Conservation (phyloP, 768 basidiomycete genomes). For the Amanita pallidorosea region DNA sequence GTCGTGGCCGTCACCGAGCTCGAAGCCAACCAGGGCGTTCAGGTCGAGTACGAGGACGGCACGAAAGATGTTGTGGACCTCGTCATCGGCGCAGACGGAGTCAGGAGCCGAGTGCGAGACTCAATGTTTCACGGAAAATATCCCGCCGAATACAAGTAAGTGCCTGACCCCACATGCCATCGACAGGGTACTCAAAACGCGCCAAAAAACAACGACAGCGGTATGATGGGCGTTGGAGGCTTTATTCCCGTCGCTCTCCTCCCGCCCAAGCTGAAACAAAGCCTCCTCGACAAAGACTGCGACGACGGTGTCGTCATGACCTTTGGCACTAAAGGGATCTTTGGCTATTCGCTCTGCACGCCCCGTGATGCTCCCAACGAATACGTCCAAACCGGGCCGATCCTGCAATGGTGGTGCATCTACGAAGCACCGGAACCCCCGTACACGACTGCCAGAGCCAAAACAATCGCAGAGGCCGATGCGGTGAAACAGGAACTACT, state of each 20-base stretch:
- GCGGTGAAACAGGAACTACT: slow-evolving; percentile 19
- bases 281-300: slow-evolving; percentile 10
- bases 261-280: slow-evolving; percentile 15
- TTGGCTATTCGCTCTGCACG: slow-evolving; percentile 22
- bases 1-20: slow-evolving; percentile 1
- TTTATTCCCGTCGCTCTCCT: slow-evolving; percentile 22
- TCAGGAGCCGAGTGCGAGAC: slow-evolving; percentile 3
- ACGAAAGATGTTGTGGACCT: slow-evolving; percentile 1
- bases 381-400: slow-evolving; percentile 1
- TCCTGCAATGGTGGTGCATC: slow-evolving; percentile 31
- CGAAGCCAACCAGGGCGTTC: neutral
- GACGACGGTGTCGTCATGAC: slow-evolving; percentile 24
- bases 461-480: slow-evolving; percentile 12
- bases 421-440: slow-evolving; percentile 18
- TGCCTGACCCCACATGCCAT: neutral
- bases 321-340: slow-evolving; percentile 27
- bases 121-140: slow-evolving; percentile 4
- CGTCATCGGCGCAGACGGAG: slow-evolving; percentile 3
- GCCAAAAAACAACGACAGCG: slow-evolving; percentile 11
- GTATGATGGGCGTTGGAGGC: slow-evolving; percentile 26
- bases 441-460: neutral
- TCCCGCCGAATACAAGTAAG: slow-evolving; percentile 12
- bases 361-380: slow-evolving; percentile 7
- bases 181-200: too few species aligned
- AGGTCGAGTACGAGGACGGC: slow-evolving; percentile 2